Percentiles rank a stretch among this genome's conserved stretches.
Conservation (phyloP, 257 asterid genomes). For the Solanum megistacrolobum region DNA sequence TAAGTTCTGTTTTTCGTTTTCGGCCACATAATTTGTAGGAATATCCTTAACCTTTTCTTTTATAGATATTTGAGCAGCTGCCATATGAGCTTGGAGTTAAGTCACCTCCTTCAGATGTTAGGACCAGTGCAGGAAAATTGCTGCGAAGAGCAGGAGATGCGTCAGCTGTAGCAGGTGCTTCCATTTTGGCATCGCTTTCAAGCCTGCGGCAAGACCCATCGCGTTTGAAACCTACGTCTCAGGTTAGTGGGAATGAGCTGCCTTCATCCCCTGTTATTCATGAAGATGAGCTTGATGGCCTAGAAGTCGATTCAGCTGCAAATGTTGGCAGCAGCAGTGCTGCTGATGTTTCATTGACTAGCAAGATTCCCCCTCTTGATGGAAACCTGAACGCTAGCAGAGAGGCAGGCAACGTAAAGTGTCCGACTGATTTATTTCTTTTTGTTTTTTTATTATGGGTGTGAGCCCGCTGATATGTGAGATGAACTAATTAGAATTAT, state of each 20-base stretch:
- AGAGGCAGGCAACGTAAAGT: conserved; percentile 46
- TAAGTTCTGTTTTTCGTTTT: not conserved
- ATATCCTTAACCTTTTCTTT: conserved; percentile 30
- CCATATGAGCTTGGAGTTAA: conserved; percentile 46
- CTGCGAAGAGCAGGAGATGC: conserved; percentile 66
- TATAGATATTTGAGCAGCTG: conserved; percentile 71
- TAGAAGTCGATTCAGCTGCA: conserved; percentile 59
- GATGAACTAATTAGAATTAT: conserved; percentile 6
- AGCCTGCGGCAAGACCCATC: conserved; percentile 49
- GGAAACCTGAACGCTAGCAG: conserved; percentile 38
- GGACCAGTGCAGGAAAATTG: conserved; percentile 44
- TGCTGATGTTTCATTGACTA: conserved; percentile 39
- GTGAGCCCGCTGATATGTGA: not conserved
- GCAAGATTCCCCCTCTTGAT: conserved; percentile 46
- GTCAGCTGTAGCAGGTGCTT: conserved; percentile 85
- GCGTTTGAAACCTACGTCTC: conserved; percentile 48
- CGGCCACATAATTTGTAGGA: not conserved
- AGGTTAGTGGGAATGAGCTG: conserved; percentile 44
- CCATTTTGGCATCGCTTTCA: conserved; percentile 86
- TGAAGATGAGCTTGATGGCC: conserved; percentile 68
- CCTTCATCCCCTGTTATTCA: conserved; percentile 50
- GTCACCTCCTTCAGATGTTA: conserved; percentile 63
- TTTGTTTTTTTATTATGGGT: not conserved
- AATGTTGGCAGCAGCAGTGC: conserved; percentile 38
- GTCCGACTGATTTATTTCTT: conserved; percentile 7